Percentiles rank a stretch among this genome's conserved stretches.
phyloP scores from a whole-genome alignment of 805 yeast species.

The Cyberlindnera mrakii region DNA sequence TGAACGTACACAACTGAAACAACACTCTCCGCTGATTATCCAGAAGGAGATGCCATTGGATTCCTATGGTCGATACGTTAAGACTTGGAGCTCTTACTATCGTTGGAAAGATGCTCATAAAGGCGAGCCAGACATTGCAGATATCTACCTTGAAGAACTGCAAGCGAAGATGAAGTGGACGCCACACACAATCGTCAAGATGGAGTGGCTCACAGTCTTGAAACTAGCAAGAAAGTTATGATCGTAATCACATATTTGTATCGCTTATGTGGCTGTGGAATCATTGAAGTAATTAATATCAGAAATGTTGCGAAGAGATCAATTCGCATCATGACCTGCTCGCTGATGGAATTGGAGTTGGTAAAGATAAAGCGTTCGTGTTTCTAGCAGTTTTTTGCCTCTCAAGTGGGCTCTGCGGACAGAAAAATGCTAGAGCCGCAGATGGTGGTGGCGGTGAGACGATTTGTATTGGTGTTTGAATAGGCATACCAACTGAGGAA shows the following conservation, averaged over 20 bases:
- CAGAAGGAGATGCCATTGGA: constrained; percentile 36
- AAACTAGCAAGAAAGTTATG: constrained; percentile 29
- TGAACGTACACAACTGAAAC: constrained; percentile 11
- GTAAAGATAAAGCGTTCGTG: not conserved
- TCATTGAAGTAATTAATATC: too few species aligned
- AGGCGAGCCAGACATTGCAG: constrained; percentile 29
- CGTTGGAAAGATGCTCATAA: constrained; percentile 36
- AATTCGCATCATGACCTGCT: too few species aligned
- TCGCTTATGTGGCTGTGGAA: too few species aligned
- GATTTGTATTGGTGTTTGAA: too few species aligned
- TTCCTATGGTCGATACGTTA: constrained; percentile 45
- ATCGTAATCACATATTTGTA: not conserved
- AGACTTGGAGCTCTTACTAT: constrained; percentile 71
- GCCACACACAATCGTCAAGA: constrained; percentile 30
- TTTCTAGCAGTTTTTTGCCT: too few species aligned
- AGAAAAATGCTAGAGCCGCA: too few species aligned
- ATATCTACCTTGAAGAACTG: constrained; percentile 29
- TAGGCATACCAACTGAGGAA: too few species aligned
- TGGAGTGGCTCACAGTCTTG: constrained; percentile 47
- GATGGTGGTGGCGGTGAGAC: too few species aligned
- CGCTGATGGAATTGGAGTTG: not conserved
- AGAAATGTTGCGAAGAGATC: too few species aligned
- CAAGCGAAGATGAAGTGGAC: constrained; percentile 41
- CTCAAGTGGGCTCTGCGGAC: too few species aligned
- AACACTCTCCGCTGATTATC: constrained; percentile 23